These are phyloP conservation scores for Hypericum androsaemum DNA, from an alignment of 345 rosid species.

Conservation along the genomic window DNA sequence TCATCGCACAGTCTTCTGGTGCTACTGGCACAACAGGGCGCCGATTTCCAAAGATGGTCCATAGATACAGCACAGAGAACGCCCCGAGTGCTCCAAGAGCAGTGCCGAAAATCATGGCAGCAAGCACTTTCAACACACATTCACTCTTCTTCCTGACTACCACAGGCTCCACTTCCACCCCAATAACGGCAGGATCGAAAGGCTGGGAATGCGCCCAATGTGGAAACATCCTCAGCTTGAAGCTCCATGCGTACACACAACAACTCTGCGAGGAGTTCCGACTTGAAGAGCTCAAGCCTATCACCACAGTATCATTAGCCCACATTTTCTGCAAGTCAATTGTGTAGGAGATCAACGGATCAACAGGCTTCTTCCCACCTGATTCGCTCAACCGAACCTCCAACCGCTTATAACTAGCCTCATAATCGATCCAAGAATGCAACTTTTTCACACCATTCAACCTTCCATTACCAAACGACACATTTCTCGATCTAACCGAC, in stretches of 20 bases:
- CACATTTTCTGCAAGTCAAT: slow-evolving; percentile 34
- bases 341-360: slow-evolving; percentile 24
- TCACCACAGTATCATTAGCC: slow-evolving; percentile 27
- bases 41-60: slow-evolving; percentile 28
- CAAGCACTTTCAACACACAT: slow-evolving; percentile 31
- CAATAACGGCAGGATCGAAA: slow-evolving; percentile 18
- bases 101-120: slow-evolving; percentile 32
- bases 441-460: slow-evolving; percentile 32
- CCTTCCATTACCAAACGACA: slow-evolving; percentile 16
- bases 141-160: slow-evolving; percentile 11
- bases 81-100: slow-evolving; percentile 39
- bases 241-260: slow-evolving; percentile 41
- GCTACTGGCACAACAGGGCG: slow-evolving; percentile 18
- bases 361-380: slow-evolving; percentile 26
- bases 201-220: slow-evolving; percentile 45
- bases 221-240: slow-evolving; percentile 24
- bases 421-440: slow-evolving; percentile 49
- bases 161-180: slow-evolving; percentile 10
- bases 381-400: slow-evolving; percentile 38
- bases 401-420: slow-evolving; percentile 34
- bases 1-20: slow-evolving; percentile 10
- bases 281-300: slow-evolving; percentile 30
- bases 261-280: slow-evolving; percentile 17
- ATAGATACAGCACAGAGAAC: slow-evolving; percentile 23
- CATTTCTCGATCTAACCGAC: slow-evolving; percentile 21